A percentile compares a stretch with the other conserved stretches of the same genome.
phyloP scores from a whole-genome alignment of 2,329 filamentous ascomycete genomes.

The Bipolaris oryzae region DNA sequence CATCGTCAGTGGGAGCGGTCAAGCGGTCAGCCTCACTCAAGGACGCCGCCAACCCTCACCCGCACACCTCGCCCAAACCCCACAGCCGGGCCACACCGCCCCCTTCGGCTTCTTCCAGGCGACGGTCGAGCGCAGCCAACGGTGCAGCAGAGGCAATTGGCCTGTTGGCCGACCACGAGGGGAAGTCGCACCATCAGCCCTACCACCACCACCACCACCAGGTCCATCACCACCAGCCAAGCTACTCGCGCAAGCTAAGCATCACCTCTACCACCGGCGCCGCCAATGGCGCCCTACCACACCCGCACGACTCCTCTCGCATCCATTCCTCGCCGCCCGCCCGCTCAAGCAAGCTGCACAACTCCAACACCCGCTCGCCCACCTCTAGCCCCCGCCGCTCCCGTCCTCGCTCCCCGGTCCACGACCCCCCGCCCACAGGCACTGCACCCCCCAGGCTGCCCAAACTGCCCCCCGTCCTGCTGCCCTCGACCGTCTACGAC shows the following conservation, averaged over 20 bases:
- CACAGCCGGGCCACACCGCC: slow-evolving; percentile 38
- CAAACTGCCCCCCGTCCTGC: slow-evolving; percentile 35
- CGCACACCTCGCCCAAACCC: slow-evolving; percentile 28
- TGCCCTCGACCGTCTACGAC: slow-evolving; percentile 47
- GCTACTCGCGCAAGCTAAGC: slow-evolving; percentile 9
- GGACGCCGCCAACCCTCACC: slow-evolving; percentile 22
- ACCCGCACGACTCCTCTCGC: slow-evolving; percentile 41
- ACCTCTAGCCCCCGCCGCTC: slow-evolving; percentile 44
- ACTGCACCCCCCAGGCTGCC: slow-evolving; percentile 44
- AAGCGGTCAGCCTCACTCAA: slow-evolving; percentile 50
- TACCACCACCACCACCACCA: slow-evolving; percentile 48
- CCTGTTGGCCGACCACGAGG: slow-evolving; percentile 45
- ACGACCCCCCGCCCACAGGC: slow-evolving; percentile 38
- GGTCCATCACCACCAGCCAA: slow-evolving; percentile 43
- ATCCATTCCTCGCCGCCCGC: slow-evolving; percentile 19
- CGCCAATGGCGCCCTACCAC: slow-evolving; percentile 44
- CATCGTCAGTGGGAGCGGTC: slow-evolving; percentile 51
- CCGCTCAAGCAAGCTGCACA: slow-evolving; percentile 30
- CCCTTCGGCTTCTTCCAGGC: slow-evolving; percentile 27
- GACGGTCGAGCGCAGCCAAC: slow-evolving; percentile 51
- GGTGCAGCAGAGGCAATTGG: slow-evolving; percentile 48
- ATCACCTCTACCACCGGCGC: slow-evolving; percentile 13
- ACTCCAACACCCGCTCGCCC: slow-evolving; percentile 39
- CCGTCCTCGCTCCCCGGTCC: slow-evolving; percentile 40
- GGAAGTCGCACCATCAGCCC: slow-evolving; percentile 49